Conservation (phyloP, 257 asterid genomes). For the Capsicum baccatum region DNA sequence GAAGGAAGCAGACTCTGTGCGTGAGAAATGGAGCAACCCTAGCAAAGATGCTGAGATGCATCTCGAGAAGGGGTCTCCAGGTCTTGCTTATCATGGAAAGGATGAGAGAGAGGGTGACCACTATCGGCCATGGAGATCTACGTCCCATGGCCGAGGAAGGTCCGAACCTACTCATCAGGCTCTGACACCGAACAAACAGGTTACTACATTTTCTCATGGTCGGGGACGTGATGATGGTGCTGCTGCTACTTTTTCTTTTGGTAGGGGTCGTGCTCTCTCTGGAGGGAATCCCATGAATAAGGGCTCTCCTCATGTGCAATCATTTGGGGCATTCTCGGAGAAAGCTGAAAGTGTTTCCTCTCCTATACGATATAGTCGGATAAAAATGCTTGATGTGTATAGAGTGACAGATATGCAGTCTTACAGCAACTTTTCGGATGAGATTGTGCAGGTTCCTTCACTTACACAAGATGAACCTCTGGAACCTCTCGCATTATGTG, state of each 20-base stretch:
- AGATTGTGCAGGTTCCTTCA: slow-evolving; percentile 65
- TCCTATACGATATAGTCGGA: slow-evolving; percentile 61
- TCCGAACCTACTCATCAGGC: slow-evolving; percentile 64
- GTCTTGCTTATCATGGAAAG: slow-evolving; percentile 60
- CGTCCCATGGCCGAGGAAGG: slow-evolving; percentile 78
- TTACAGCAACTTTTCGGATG: slow-evolving; percentile 51
- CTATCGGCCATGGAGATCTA: slow-evolving; percentile 87
- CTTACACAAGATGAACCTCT: slow-evolving; percentile 70
- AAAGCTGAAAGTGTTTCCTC: slow-evolving; percentile 55
- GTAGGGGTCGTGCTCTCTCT: slow-evolving; percentile 66
- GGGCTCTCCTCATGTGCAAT: slow-evolving; percentile 43
- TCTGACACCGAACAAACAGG: slow-evolving; percentile 60
- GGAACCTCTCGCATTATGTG: slow-evolving; percentile 78
- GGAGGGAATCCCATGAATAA: slow-evolving; percentile 51
- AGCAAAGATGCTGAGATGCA: slow-evolving; percentile 60
- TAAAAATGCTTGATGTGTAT: slow-evolving; percentile 76
- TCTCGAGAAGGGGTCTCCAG: slow-evolving; percentile 63
- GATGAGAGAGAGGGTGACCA: slow-evolving; percentile 82
- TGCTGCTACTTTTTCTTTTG: slow-evolving; percentile 55
- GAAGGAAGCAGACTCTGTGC: slow-evolving; percentile 57
- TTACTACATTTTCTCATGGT: slow-evolving; percentile 64
- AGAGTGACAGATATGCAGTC: slow-evolving; percentile 57
- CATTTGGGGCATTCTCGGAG: slow-evolving; percentile 55
- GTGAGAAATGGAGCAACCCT: slow-evolving; percentile 77
- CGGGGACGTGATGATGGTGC: slow-evolving; percentile 80